phyloP scores from a whole-genome alignment of 139 green algal species.

The Micromonas pusilla region DNA sequence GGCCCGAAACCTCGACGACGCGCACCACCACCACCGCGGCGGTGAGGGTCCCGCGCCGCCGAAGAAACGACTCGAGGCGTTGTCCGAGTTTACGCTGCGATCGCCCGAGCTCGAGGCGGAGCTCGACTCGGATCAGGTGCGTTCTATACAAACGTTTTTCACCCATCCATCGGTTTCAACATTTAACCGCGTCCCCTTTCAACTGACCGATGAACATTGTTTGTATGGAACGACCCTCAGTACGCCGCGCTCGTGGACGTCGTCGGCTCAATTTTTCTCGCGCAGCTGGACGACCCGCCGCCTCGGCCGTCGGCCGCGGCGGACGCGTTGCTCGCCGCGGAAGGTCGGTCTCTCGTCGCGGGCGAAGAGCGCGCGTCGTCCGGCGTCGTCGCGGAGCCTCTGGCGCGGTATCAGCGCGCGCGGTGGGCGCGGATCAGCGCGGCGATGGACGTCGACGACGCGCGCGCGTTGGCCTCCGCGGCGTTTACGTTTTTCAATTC shows the following conservation, averaged over 20 bases:
- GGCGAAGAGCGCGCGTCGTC: neutral
- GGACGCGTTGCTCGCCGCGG: neutral
- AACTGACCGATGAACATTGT: too few relatives aligned
- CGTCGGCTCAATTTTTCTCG: slow-evolving; percentile 37
- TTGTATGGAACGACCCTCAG: too few relatives aligned
- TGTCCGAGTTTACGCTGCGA: slow-evolving; percentile 33
- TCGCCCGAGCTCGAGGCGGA: slow-evolving; percentile 35
- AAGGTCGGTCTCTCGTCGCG: neutral
- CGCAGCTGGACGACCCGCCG: neutral
- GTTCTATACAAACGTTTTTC: too few relatives aligned
- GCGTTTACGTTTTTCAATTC: too few relatives aligned
- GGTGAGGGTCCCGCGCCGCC: too few relatives aligned
- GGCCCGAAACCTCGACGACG: too few relatives aligned
- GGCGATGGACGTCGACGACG: neutral
- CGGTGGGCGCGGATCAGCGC: neutral
- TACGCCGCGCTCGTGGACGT: slow-evolving; percentile 38
- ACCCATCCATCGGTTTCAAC: too few relatives aligned
- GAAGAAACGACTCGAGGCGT: slow-evolving; percentile 18
- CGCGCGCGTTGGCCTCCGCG: neutral
- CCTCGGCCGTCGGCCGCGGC: neutral
- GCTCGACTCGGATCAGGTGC: slow-evolving; percentile 37
- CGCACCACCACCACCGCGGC: too few relatives aligned
- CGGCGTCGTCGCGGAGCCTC: neutral
- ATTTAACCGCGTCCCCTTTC: too few relatives aligned
- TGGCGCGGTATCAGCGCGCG: neutral